Evolutionary conservation across 768 basidiomycete species (phyloP).

Genomic region (Trametes sanguinea): DNA sequence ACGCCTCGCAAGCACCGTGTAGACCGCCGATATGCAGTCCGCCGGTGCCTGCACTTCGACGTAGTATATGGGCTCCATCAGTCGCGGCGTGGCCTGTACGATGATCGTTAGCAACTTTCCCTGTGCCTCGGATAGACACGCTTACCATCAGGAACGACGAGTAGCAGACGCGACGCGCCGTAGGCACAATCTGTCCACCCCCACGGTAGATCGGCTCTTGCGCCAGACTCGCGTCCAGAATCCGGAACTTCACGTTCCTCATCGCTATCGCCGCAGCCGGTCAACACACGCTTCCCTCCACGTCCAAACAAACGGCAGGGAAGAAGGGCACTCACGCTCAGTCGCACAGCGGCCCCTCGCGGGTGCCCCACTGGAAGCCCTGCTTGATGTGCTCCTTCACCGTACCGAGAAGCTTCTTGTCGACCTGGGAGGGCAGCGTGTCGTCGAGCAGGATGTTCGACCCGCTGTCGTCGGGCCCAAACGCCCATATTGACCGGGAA

Average conservation of each 20-base stretch:
- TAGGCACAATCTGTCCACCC: conserved; percentile 98
- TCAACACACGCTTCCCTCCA: neutral
- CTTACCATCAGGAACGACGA: conserved; percentile 97
- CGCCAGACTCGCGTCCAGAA: conserved; percentile 89
- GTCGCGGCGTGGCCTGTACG: conserved; percentile 82
- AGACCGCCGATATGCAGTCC: conserved; percentile 98
- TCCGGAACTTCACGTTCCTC: conserved; percentile 97
- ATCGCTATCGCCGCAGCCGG: conserved; percentile 61
- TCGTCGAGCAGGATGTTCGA: conserved; percentile 94
- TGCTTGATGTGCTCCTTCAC: conserved; percentile 97
- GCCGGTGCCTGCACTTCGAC: conserved; percentile 99
- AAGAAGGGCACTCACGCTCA: conserved; percentile 75
- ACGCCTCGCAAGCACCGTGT: conserved; percentile 96
- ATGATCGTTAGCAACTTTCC: conserved; percentile 5
- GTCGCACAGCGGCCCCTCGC: conserved; percentile 97
- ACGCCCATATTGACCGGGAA: conserved; percentile 98
- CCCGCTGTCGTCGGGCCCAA: conserved; percentile 95
- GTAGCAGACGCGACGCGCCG: conserved; percentile 97
- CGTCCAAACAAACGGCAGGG: neutral
- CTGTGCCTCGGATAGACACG: conserved; percentile 10
- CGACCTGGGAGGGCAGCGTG: conserved; percentile 90
- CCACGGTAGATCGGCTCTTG: conserved; percentile 97
- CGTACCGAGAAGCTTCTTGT: conserved; percentile 87
- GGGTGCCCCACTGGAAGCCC: conserved; percentile 99
- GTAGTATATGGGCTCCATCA: conserved; percentile 98